Conservation (phyloP, 768 basidiomycete species). For the Lentinula aciculospora region DNA sequence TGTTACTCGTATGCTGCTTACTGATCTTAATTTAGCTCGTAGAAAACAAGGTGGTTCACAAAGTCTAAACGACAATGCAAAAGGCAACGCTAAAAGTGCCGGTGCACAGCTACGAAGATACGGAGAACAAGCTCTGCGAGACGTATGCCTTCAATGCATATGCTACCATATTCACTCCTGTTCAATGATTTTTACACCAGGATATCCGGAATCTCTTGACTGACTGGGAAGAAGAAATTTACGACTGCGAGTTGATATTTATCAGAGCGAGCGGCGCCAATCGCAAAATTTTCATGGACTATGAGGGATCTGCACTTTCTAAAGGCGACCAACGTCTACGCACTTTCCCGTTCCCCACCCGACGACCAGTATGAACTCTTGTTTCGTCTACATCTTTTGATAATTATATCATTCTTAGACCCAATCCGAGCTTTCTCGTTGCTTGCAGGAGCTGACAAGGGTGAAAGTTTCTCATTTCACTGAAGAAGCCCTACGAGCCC, state of each 20-base stretch:
- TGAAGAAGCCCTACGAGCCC: conserved; percentile 73
- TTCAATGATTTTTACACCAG: conserved; percentile 27
- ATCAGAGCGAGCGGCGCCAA: conserved; percentile 87
- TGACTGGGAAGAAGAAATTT: conserved; percentile 87
- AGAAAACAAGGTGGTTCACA: conserved; percentile 97
- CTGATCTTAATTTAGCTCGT: conserved; percentile 55
- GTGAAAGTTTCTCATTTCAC: conserved; percentile 85
- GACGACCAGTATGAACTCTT: conserved; percentile 71
- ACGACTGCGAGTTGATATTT: conserved; percentile 85
- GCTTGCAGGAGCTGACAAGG: conserved; percentile 78
- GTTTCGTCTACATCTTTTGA: background rate
- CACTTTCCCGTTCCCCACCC: conserved; percentile 94
- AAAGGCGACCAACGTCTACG: conserved; percentile 83
- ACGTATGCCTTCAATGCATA: conserved; percentile 44
- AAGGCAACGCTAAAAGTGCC: conserved; percentile 89
- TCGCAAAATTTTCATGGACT: conserved; percentile 84
- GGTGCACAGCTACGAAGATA: conserved; percentile 92
- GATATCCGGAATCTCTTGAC: conserved; percentile 81
- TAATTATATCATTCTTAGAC: conserved; percentile 45
- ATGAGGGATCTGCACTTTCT: conserved; percentile 69
- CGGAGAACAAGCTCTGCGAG: conserved; percentile 88
- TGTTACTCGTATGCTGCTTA: conserved; percentile 2
- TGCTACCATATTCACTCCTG: too few species aligned
- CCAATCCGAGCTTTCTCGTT: conserved; percentile 82
- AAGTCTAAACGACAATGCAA: conserved; percentile 85